Conservation (phyloP, 2,329 filamentous ascomycete species). For the Didymella exigua region DNA sequence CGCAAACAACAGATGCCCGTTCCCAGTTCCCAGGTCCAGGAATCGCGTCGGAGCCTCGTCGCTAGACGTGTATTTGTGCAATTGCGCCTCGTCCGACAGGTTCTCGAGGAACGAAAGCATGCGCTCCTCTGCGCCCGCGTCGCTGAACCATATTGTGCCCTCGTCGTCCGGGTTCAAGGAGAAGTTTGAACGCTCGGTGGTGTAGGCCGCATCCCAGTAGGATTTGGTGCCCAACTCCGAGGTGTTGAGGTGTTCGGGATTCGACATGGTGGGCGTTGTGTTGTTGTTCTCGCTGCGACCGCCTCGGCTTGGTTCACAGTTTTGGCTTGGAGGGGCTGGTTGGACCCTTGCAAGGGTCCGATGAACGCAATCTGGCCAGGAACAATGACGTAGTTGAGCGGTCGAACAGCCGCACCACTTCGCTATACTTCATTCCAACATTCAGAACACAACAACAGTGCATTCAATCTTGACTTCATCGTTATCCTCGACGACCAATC, state of each 20-base stretch:
- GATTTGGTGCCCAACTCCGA: conserved; percentile 82
- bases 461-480: not conserved
- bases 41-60: conserved; percentile 57
- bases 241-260: conserved; percentile 64
- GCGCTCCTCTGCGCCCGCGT: conserved; percentile 84
- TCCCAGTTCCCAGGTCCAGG: conserved; percentile 90
- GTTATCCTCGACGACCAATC: not conserved
- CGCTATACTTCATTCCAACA: not conserved
- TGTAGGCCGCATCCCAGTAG: conserved; percentile 70
- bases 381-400: not conserved
- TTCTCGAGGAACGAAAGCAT: conserved; percentile 66
- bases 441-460: not conserved
- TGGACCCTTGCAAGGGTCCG: not conserved
- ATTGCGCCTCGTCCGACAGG: conserved; percentile 58
- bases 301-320: conserved; percentile 8
- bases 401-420: not conserved
- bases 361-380: not conserved
- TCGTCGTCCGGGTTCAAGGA: conserved; percentile 74
- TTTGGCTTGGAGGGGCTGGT: not conserved
- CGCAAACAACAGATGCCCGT: conserved; percentile 88
- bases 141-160: conserved; percentile 95
- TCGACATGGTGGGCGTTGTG: conserved; percentile 20
- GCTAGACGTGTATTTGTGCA: conserved; percentile 49
- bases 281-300: not conserved
- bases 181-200: conserved; percentile 73